phyloP scores from a whole-genome alignment of 768 basidiomycete genomes.

The Russula vinacea region DNA sequence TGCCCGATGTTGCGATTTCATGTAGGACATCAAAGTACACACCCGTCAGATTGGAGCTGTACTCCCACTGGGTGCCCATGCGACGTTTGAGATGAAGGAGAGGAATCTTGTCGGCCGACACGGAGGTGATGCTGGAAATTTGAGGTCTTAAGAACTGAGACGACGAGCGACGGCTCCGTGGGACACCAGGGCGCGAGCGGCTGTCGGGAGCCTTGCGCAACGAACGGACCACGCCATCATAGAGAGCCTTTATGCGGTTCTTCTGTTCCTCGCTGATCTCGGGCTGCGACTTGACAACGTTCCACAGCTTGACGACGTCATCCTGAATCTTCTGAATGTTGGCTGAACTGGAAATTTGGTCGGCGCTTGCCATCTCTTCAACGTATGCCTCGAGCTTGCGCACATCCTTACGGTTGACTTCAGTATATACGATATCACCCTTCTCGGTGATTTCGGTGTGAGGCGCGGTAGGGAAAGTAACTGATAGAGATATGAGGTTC shows the following conservation, averaged over 20 bases:
- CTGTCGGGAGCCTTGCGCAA: constrained; percentile 76
- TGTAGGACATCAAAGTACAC: constrained; percentile 95
- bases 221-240: constrained; percentile 94
- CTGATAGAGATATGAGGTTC: constrained; percentile 39
- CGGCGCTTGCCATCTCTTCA: constrained; percentile 96
- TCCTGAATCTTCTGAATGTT: constrained; percentile 99
- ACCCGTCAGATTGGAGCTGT: constrained; percentile 93
- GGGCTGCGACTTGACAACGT: constrained; percentile 93
- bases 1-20: constrained; percentile 97
- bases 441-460: constrained; percentile 89
- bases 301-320: constrained; percentile 95
- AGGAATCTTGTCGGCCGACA: constrained; percentile 88
- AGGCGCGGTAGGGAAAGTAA: constrained; percentile 98
- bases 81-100: constrained; percentile 96
- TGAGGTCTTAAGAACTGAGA: constrained; percentile 97
- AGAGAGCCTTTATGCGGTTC: constrained; percentile 89
- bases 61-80: constrained; percentile 93
- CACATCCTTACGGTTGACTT: constrained; percentile 93
- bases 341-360: constrained; percentile 74
- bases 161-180: constrained; percentile 81
- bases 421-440: constrained; percentile 92
- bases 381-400: constrained; percentile 98
- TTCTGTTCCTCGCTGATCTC: constrained; percentile 97
- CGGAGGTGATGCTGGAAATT: constrained; percentile 62
- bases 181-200: constrained; percentile 46